Evolutionary conservation across 2,329 filamentous ascomycete genomes (phyloP).

Genomic region (Penicillium decumbens): DNA sequence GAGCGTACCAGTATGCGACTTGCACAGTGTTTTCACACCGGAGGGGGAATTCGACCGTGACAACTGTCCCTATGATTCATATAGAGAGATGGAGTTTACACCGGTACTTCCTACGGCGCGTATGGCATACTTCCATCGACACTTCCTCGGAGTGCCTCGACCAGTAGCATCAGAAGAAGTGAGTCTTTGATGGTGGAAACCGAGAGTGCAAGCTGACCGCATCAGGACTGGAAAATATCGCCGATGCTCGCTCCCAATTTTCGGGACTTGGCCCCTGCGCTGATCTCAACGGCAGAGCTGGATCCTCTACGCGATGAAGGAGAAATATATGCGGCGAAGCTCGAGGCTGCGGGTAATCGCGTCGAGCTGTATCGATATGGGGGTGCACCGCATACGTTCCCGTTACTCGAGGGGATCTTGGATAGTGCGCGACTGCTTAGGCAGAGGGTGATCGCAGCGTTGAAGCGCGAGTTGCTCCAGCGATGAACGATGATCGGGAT

Average conservation of each 20-base stretch:
- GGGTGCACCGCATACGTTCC: slow-evolving; percentile 36
- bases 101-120: slow-evolving; percentile 33
- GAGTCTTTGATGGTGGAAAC: slow-evolving; percentile 5
- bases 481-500: neutral
- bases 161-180: slow-evolving; percentile 35
- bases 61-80: slow-evolving; percentile 38
- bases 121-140: slow-evolving; percentile 40
- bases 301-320: slow-evolving; percentile 43
- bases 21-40: slow-evolving; percentile 35
- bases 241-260: slow-evolving; percentile 39
- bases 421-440: slow-evolving; percentile 28
- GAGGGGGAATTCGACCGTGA: slow-evolving; percentile 34
- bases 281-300: slow-evolving; percentile 41
- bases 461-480: slow-evolving; percentile 23
- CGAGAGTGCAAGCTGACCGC: slow-evolving; percentile 8
- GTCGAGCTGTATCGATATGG: slow-evolving; percentile 30
- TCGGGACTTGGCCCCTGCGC: slow-evolving; percentile 34
- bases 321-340: slow-evolving; percentile 37
- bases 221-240: slow-evolving; percentile 42
- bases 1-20: slow-evolving; percentile 36
- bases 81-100: slow-evolving; percentile 38
- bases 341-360: slow-evolving; percentile 33
- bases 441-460: slow-evolving; percentile 25
- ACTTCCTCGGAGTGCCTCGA: slow-evolving; percentile 38
- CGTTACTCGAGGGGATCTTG: slow-evolving; percentile 30